Evolutionary conservation across 2,329 filamentous ascomycete species (phyloP).

Genomic region (Talaromyces amestolkiae): DNA sequence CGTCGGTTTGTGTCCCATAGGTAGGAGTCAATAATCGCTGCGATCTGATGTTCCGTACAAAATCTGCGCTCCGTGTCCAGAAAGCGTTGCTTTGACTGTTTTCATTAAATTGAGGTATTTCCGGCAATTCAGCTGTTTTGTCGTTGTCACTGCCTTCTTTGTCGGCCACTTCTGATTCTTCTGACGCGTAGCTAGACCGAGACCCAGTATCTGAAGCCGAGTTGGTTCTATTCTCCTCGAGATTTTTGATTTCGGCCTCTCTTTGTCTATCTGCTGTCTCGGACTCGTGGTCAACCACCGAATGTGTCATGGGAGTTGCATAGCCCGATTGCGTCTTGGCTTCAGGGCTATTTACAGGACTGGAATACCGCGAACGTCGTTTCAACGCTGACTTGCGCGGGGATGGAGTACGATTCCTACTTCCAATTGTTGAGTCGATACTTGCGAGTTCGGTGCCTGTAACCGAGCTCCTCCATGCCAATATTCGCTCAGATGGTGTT

Average conservation of each 20-base stretch:
- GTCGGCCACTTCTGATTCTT: constrained; percentile 21
- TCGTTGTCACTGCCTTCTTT: not conserved
- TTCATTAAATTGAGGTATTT: constrained; percentile 37
- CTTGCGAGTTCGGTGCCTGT: constrained; percentile 52
- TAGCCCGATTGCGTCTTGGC: constrained; percentile 30
- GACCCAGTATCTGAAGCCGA: constrained; percentile 23
- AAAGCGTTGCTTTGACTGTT: constrained; percentile 54
- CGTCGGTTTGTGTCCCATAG: constrained; percentile 11
- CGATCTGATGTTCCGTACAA: constrained; percentile 26
- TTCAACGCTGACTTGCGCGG: constrained; percentile 44
- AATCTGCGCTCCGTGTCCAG: constrained; percentile 50
- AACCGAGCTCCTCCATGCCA: constrained; percentile 79
- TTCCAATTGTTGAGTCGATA: constrained; percentile 32
- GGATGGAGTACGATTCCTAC: constrained; percentile 47
- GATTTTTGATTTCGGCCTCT: not conserved
- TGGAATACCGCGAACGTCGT: constrained; percentile 25
- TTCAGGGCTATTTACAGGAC: constrained; percentile 25
- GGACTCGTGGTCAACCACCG: constrained; percentile 25
- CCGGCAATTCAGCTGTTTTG: not conserved
- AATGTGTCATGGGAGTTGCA: constrained; percentile 29
- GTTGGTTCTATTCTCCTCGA: constrained; percentile 3
- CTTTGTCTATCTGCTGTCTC: not conserved
- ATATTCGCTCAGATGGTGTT: constrained; percentile 70
- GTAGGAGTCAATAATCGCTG: constrained; percentile 23
- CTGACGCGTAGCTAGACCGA: constrained; percentile 24